Base-by-base conservation (phyloP, 1,284 basidiomycete genomes). In the Leccinum cinnamomeum region DNA sequence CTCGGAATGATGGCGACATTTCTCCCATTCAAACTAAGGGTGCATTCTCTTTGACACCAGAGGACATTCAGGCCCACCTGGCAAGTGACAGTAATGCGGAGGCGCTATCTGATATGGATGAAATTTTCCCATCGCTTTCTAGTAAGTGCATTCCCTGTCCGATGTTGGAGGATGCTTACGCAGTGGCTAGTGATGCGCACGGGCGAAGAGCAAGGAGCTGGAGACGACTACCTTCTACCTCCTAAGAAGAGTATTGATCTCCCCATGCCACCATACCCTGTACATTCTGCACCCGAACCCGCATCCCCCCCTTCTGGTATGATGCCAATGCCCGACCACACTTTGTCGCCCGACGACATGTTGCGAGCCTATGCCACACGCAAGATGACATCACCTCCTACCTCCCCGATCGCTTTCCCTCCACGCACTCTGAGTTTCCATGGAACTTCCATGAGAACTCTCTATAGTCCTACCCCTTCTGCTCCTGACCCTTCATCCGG, bases 11-110 rank as follows among this genome's bases (percentile, higher is more conserved):
- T 8, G 75, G 69, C 1, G 79, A 80, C 46, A 74, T 88, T 63
- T 87, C 85, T 11, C 92, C 92, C 8, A 84, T 84, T 3, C 92
- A 94, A 73, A 79, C 85, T 0, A 74, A 77, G 30, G 92, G 92
- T 39, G 83, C 92, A 4, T 68, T 86, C 56, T 79, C 85, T 7
- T 81, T 94, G 55, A 87, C 83, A 4, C 76, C 84, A 0, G 88
- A 89, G 44, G 89, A 90, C 68, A 90, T 93, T 66, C 75, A 77
- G 5, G 76, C 79, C 3, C 69, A 76, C 30, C 75, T 84, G 59
- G 66, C 73, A 60, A 67, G 66, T 14, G 66, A 63, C 59, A 64
- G 54, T 37, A 54, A 63, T 35, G 50, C 18, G 2, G 66, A 67
- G 46, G 51, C 65, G 0, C 66, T 66, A 57, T 65, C 75, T 28